A percentile compares a stretch with the other conserved stretches of the same genome.
phyloP scores from a whole-genome alignment of 139 green algal genomes.

The Zygnema cylindricum region DNA sequence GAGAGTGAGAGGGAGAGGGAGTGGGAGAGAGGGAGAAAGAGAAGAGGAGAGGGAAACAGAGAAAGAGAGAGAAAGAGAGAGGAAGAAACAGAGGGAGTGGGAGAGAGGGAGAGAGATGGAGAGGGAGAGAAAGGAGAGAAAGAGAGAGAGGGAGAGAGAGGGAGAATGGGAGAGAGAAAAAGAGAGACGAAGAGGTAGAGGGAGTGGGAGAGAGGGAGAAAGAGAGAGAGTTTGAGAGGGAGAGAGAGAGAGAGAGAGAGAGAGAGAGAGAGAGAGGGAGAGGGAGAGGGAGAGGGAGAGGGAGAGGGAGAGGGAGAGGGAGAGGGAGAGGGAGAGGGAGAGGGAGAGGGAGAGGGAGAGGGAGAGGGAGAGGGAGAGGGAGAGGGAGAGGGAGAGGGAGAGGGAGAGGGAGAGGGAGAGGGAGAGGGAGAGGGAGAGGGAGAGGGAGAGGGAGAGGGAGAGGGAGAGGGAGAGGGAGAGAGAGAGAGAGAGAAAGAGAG shows the following conservation, averaged over 20 bases:
- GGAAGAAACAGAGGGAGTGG: not conserved
- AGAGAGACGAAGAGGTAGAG: too few relatives aligned
- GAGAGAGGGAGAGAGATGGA: not conserved
- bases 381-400: not conserved
- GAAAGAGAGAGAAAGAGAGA: not conserved
- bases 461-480: not conserved
- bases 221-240: too few relatives aligned
- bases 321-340: not conserved
- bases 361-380: not conserved
- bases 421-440: not conserved
- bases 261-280: conserved; percentile 1
- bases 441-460: not conserved
- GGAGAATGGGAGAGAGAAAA: not conserved
- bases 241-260: conserved; percentile 19
- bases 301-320: too few relatives aligned
- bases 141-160: not conserved
- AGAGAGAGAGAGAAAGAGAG: conserved; percentile 8
- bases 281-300: too few relatives aligned
- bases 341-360: not conserved
- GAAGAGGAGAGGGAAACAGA: not conserved
- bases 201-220: too few relatives aligned
- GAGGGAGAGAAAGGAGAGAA: too few relatives aligned
- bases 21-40: not conserved
- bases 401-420: not conserved
- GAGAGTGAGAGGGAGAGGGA: not conserved